phyloP scores from a whole-genome alignment of 2,329 filamentous ascomycete species.

The Fusarium sp. region DNA sequence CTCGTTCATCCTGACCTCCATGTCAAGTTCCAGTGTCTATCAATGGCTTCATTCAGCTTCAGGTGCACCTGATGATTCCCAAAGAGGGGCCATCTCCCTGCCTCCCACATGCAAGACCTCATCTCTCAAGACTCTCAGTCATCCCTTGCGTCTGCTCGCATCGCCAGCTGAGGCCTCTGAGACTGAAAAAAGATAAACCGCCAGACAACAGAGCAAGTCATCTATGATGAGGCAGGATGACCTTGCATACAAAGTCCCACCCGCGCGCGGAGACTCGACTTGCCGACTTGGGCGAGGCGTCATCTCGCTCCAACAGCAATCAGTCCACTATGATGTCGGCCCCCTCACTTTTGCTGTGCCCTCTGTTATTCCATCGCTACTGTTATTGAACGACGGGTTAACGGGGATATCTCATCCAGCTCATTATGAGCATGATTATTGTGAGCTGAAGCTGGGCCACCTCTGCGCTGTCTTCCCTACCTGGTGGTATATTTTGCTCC shows the following conservation, averaged over 20 bases:
- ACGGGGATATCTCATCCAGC: not conserved
- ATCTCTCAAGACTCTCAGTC: not conserved
- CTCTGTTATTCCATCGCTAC: not conserved
- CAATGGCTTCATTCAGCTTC: not conserved
- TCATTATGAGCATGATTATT: not conserved
- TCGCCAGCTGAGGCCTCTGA: conserved; percentile 1
- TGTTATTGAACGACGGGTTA: not conserved
- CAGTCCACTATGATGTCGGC: conserved; percentile 47
- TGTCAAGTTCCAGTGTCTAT: conserved; percentile 1
- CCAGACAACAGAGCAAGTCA: not conserved
- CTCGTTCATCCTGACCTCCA: conserved; percentile 7
- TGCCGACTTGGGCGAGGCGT: conserved; percentile 40
- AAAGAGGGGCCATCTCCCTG: not conserved
- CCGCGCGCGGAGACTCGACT: conserved; percentile 21
- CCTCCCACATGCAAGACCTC: conserved; percentile 10
- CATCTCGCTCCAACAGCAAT: conserved; percentile 43
- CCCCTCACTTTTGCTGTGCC: conserved; percentile 12
- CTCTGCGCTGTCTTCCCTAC: not conserved
- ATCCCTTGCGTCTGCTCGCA: not conserved
- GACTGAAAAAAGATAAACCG: conserved; percentile 1
- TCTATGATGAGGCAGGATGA: conserved; percentile 18
- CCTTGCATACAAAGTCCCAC: conserved; percentile 38
- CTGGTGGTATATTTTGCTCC: not conserved
- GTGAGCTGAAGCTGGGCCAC: not conserved
- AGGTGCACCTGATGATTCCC: not conserved